phyloP scores from a whole-genome alignment of 2,329 filamentous ascomycete species.

The Ophiosphaerella herpotricha region DNA sequence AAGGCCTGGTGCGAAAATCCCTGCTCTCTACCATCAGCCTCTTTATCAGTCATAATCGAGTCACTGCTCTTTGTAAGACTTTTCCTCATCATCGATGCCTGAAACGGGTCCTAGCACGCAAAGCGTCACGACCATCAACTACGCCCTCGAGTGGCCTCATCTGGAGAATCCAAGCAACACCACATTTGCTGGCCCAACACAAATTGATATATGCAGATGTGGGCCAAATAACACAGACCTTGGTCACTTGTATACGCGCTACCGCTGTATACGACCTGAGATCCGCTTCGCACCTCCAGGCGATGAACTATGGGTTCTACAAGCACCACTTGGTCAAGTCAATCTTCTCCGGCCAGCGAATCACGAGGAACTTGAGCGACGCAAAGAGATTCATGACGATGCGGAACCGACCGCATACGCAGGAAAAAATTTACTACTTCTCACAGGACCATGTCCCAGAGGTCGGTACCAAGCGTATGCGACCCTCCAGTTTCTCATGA shows the following conservation, averaged over 20 bases:
- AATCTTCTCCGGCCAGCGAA: conserved; percentile 38
- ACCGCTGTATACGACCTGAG: conserved; percentile 28
- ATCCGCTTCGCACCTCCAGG: conserved; percentile 21
- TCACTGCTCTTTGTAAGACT: conserved; percentile 3
- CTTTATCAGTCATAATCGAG: not conserved
- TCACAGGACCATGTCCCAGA: conserved; percentile 36
- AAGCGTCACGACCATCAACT: conserved; percentile 44
- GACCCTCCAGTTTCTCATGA: conserved; percentile 30
- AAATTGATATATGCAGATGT: conserved; percentile 36
- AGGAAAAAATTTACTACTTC: conserved; percentile 29
- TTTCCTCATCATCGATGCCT: conserved; percentile 22
- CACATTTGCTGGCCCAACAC: conserved; percentile 32
- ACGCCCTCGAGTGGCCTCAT: conserved; percentile 34
- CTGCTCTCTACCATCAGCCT: not conserved
- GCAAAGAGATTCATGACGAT: conserved; percentile 26
- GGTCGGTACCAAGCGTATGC: conserved; percentile 42
- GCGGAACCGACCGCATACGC: conserved; percentile 33
- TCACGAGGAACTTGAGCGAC: conserved; percentile 15
- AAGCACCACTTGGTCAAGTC: conserved; percentile 26
- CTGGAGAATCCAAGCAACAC: conserved; percentile 37
- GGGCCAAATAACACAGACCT: conserved; percentile 10
- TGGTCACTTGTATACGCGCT: conserved; percentile 39
- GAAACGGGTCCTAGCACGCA: conserved; percentile 35
- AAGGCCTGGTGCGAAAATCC: not conserved
- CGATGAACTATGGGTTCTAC: conserved; percentile 32